Evolutionary conservation across 2,329 filamentous ascomycete genomes (phyloP), one percentile per base, ranked within the genome.

Genomic region (Coleophoma eucalyptorum): DNA sequence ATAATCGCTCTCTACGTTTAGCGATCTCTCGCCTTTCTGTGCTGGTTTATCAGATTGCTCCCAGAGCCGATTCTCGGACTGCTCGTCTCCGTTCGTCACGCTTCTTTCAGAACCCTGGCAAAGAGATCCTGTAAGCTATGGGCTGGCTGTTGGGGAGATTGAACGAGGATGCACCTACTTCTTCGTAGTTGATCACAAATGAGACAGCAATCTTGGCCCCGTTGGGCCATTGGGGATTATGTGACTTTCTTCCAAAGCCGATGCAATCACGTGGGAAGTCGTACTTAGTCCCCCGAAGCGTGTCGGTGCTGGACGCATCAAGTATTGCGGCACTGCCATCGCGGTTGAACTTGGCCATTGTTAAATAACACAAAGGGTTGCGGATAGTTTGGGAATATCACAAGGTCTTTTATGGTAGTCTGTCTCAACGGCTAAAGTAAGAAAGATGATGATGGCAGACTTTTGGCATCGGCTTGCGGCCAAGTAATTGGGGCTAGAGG

Each of bases 1-100:
- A 46, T 66, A 68, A 49, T 57, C 55, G 13, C 50, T 52, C 48
- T 58, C 58, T 1, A 53, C 31, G 33, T 58, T 58, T 3, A 54
- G 50, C 6, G 60, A 62, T 50, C 52, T 41, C 21, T 48, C 34
- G 6, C 47, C 46, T 6, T 34, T 34, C 19, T 43, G 37, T 2
- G 37, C 37, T 4, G 40, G 48, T 13, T 38, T 50, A n/a, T 48
- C 43, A 32, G 46, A 42, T 20, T 48, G 44, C 21, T 53, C 51
- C 48, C 51, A 53, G 7, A 53, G 34, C 5, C 43, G 38, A 19
- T 35, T 50, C 20, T 53, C 51, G 5, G 51, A 50, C 41, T 66
- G 60, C 13, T 60, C 61, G 26, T 64, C 63, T 42, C 65, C 65
- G 41, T 65, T 61, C 57, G 61, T 63, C 3, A 66, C 56, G 44